Conservation (phyloP, 495 filamentous ascomycete genomes). For the Penicillium maclennaniae region DNA sequence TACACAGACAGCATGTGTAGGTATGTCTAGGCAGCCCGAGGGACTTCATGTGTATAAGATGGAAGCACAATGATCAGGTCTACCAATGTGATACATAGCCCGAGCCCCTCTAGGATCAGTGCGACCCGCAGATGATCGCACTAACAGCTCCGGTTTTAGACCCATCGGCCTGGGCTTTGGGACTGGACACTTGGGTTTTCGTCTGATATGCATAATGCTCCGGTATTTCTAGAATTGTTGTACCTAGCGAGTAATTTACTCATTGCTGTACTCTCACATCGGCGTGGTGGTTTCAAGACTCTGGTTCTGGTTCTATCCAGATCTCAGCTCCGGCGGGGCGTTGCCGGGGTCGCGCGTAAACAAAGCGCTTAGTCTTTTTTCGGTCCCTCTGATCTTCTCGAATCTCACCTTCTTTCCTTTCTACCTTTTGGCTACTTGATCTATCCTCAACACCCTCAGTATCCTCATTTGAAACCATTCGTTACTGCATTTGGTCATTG, state of each 20-base stretch:
- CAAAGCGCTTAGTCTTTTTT: conserved; percentile 5
- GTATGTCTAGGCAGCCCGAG: neutral
- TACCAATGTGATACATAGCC: neutral
- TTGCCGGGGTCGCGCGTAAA: conserved; percentile 15
- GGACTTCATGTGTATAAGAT: neutral
- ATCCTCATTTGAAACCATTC: conserved; percentile 5
- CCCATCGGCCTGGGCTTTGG: conserved; percentile 1
- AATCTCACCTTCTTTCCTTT: conserved; percentile 1
- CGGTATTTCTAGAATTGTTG: no score
- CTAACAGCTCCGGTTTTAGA: conserved; percentile 2
- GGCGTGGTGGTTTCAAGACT: no score
- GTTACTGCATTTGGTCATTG: conserved; percentile 14
- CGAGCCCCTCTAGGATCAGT: neutral
- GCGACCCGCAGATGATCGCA: conserved; percentile 18
- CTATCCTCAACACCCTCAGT: neutral
- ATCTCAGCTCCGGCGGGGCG: conserved; percentile 1
- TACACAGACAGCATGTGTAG: neutral
- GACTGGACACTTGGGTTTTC: neutral
- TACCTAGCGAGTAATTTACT: no score
- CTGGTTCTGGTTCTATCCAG: no score
- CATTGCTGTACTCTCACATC: no score
- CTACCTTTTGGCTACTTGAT: conserved; percentile 1
- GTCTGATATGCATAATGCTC: neutral
- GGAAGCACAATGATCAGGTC: no score
- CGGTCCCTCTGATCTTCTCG: conserved; percentile 1